Evolutionary conservation across 1,284 basidiomycete species (phyloP), one percentile per base, ranked within the genome.

Genomic region (Austroboletus niveus): DNA sequence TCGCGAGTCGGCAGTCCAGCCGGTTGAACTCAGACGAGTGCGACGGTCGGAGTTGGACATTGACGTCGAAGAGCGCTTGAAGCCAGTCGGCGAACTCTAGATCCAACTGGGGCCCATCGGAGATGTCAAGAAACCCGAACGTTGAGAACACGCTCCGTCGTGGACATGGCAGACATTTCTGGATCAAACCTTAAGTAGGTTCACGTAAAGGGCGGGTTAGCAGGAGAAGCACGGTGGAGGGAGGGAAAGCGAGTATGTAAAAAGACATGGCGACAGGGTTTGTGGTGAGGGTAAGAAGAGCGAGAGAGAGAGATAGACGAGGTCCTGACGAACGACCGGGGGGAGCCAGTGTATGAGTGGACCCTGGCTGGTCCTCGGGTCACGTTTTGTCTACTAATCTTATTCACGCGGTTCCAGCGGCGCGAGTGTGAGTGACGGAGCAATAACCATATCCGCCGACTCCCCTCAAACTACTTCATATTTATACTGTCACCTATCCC

Each of bases 391-490:
- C 42, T 41, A 34, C 10, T 34, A 24, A 24, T 49, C 47, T 36
- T 36, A 17, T 65, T 70, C 66, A 56, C 66, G 64, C 65, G 68
- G 60, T 66, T 57, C 53, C 47, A 57, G 52, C 64, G 66, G 65
- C 45, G 43, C 44, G 42, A 50, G 42, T 53, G 58, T 52, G 54
- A 49, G 31, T 45, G 61, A 65, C 64, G 64, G 68, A 69, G 66
- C 55, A 70, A 57, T 51, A 53, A 42, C 35, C 62, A 71, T 69
- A 57, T 67, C 69, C 69, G 65, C 65, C 65, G 69, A 59, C 47
- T 46, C 45, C 56, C 49, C 42, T 49, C 51, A 50, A 50, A 55
- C 57, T 43, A 40, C 52, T 55, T 54, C 48, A 48, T 55, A 66
- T 66, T 64, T 66, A 66, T 66, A 68, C 47, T 3, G 35, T 50